A percentile compares a stretch with the other conserved stretches of the same genome.
These are phyloP conservation scores for Alternaria consortialis DNA, from an alignment of 2,329 filamentous ascomycete species.

Conservation along the genomic window DNA sequence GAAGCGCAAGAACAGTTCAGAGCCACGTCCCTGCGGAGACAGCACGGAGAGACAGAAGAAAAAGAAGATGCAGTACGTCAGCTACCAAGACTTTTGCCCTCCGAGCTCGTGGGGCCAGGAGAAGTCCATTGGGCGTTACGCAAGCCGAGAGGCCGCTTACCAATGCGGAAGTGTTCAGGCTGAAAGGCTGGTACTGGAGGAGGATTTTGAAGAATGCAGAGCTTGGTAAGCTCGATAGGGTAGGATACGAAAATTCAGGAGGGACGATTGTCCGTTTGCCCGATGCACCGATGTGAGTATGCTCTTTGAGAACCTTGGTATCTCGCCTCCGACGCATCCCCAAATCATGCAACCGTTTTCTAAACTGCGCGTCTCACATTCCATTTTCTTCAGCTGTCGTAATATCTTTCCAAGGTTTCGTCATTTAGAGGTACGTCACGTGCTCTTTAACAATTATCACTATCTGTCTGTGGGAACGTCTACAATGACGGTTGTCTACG, in stretches of 20 bases:
- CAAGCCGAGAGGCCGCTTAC: slow-evolving; percentile 1
- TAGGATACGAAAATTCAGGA: neutral
- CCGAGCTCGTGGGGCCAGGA: neutral
- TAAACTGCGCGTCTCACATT: rapidly evolving
- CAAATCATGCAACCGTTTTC: neutral
- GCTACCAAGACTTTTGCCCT: neutral
- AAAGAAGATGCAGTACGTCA: neutral
- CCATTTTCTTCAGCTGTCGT: neutral
- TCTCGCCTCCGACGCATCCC: neutral
- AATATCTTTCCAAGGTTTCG: no score
- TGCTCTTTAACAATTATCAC: neutral
- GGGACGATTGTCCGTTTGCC: neutral
- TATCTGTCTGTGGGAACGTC: neutral
- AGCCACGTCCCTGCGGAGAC: neutral
- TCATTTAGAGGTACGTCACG: no score
- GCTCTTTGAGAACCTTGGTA: neutral
- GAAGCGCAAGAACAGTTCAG: neutral
- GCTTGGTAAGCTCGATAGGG: no score
- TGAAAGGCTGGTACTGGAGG: neutral
- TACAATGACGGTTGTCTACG: neutral
- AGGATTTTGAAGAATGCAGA: neutral
- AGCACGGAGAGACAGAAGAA: neutral
- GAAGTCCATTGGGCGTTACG: neutral
- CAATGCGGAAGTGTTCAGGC: neutral
- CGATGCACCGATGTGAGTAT: neutral